These are phyloP conservation scores for Pichia paraexigua DNA, from an alignment of 805 yeast species.

Conservation along the genomic window DNA sequence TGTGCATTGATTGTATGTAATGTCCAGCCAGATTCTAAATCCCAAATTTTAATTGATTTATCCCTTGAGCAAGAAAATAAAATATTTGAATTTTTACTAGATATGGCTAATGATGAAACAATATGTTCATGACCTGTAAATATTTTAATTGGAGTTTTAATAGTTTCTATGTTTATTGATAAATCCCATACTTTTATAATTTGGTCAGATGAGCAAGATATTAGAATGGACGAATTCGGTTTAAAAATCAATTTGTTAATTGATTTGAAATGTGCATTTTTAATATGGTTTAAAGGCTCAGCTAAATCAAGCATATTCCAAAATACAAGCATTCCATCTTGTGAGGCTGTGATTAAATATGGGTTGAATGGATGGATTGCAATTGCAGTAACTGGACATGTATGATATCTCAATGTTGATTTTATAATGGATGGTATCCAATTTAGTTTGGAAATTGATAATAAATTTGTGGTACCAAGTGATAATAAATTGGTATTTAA, in stretches of 20 bases:
- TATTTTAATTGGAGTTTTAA: constrained; percentile 39
- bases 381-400: constrained; percentile 51
- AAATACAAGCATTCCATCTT: constrained; percentile 61
- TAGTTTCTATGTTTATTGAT: constrained; percentile 3
- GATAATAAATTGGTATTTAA: constrained; percentile 5
- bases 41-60: constrained; percentile 55
- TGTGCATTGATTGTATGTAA: constrained; percentile 65
- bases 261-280: constrained; percentile 65
- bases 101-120: constrained; percentile 55
- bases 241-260: constrained; percentile 56
- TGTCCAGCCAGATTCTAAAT: constrained; percentile 59
- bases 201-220: constrained; percentile 46
- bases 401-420: constrained; percentile 44
- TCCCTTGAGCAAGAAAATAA: constrained; percentile 62
- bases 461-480: background rate
- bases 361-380: constrained; percentile 74
- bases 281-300: constrained; percentile 53
- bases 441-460: constrained; percentile 28
- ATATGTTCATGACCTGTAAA: constrained; percentile 85
- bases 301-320: constrained; percentile 62
- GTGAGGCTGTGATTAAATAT: constrained; percentile 53
- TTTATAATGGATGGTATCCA: constrained; percentile 58
- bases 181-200: constrained; percentile 67
- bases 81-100: constrained; percentile 36
- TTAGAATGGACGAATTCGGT: constrained; percentile 28